These are phyloP conservation scores for Penicillium olsonii DNA, from an alignment of 2,329 filamentous ascomycete genomes.

Conservation along the genomic window DNA sequence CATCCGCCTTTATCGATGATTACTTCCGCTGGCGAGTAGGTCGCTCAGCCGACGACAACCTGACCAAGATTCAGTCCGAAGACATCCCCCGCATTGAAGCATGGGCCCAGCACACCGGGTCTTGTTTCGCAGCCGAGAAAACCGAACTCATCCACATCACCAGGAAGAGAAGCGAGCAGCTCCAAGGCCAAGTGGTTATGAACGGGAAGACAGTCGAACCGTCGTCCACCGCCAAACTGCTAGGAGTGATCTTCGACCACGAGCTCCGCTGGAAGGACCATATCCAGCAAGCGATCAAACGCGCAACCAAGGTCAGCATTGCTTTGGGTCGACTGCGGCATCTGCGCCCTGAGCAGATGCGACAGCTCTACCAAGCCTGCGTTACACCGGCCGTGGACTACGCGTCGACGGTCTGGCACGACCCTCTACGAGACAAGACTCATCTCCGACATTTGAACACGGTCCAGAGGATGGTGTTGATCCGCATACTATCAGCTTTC, in stretches of 20 bases:
- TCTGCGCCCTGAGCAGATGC: constrained; percentile 25
- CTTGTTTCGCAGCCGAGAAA: constrained; percentile 32
- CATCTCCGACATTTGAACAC: background rate
- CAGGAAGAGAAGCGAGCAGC: constrained; percentile 19
- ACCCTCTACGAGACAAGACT: constrained; percentile 13
- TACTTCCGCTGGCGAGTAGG: constrained; percentile 27
- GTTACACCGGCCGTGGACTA: constrained; percentile 26
- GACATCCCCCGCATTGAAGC: constrained; percentile 28
- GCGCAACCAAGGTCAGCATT: constrained; percentile 19
- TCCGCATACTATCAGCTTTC: constrained; percentile 18
- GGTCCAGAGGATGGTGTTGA: background rate
- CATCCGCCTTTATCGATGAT: constrained; percentile 32
- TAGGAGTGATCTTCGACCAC: constrained; percentile 29
- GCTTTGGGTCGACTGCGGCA: constrained; percentile 22
- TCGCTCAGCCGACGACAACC: constrained; percentile 23
- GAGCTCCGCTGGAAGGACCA: constrained; percentile 11
- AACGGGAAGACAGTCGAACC: constrained; percentile 18
- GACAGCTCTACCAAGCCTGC: constrained; percentile 28
- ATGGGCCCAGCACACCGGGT: constrained; percentile 28
- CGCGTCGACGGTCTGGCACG: constrained; percentile 27
- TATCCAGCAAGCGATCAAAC: constrained; percentile 22
- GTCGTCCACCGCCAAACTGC: constrained; percentile 23
- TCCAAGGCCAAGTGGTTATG: constrained; percentile 17
- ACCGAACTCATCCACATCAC: constrained; percentile 34
- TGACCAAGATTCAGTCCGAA: constrained; percentile 22